Evolutionary conservation across 345 rosid species (phyloP), one percentile per base, ranked within the genome.

Genomic region (Sapria himalayana): DNA sequence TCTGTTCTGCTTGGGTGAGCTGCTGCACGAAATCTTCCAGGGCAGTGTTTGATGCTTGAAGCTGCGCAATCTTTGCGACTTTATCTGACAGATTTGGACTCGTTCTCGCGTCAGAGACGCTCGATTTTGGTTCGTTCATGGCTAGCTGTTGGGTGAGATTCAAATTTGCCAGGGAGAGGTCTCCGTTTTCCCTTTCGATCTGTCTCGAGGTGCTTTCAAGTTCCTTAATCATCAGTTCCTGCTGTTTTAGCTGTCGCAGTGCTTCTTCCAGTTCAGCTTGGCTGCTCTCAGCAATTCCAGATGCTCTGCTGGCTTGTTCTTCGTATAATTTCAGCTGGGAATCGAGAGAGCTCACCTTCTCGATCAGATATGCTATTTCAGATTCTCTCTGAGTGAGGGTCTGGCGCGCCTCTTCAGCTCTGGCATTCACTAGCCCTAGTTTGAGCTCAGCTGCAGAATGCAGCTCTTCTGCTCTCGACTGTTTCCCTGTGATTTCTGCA

Each of bases 101-200:
- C 14, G 78, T 54, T 45, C 71, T 72, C 32, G 62, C 51, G 38
- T 73, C 67, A 43, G 78, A 42, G 44, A 71, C 85, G 48, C 49
- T 54, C 52, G 67, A 57, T 64, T 75, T 69, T 29, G 77, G 58
- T 56, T 76, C 82, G 39, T 71, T 53, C 14, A 34, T 51, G 14
- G 94, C 85, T 38, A 84, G 56, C 54, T 84, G 85, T 61, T 73
- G 62, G 38, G 72, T 65, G 45, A 84, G 70, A 61, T 63, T 75
- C 61, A 84, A 48, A 64, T 91, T 91, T 44, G 71, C 67, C 64
- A 64, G 82, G 1, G 94, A 89, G 46, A 91, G 57, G 19, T 60
- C 92, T 41, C 62, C 80, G 24, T 65, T 78, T 56, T 75, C 92
- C 53, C 64, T 78, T 46, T 80, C 81, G 25, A 69, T 76, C 48